A percentile compares a stretch with the other conserved stretches of the same genome.
Conservation (phyloP, 345 rosid genomes). For the Euphorbia lathyris region DNA sequence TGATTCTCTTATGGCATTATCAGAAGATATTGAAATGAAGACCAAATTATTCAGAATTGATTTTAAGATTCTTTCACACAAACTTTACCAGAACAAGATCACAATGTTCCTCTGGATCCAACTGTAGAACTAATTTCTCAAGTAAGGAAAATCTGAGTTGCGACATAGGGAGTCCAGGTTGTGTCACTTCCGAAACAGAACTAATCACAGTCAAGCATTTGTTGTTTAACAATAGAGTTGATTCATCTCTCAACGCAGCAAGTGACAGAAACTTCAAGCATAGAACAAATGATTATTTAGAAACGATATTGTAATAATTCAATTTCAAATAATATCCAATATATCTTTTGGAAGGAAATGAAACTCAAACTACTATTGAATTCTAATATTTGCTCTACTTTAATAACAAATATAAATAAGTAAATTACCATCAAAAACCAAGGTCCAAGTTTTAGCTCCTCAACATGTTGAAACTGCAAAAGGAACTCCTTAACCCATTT, state of each 20-base stretch:
- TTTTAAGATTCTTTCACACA: background rate
- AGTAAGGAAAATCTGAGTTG: background rate
- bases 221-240: background rate
- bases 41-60: background rate
- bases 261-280: too few species aligned
- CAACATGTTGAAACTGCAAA: background rate
- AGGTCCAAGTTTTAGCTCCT: background rate
- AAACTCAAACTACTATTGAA: too few species aligned
- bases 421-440: background rate
- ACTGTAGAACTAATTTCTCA: too few species aligned
- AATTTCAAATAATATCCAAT: background rate
- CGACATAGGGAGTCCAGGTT: too few species aligned
- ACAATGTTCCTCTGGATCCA: background rate
- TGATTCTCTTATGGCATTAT: background rate
- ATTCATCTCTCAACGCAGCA: too few species aligned
- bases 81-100: background rate
- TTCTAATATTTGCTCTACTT: too few species aligned
- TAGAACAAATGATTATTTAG: background rate
- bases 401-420: too few species aligned
- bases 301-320: background rate
- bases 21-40: background rate
- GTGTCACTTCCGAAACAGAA: background rate
- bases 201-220: background rate
- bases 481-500: too few species aligned
- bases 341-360: background rate